Conservation (phyloP, 768 basidiomycete genomes). For the Mycena amicta region DNA sequence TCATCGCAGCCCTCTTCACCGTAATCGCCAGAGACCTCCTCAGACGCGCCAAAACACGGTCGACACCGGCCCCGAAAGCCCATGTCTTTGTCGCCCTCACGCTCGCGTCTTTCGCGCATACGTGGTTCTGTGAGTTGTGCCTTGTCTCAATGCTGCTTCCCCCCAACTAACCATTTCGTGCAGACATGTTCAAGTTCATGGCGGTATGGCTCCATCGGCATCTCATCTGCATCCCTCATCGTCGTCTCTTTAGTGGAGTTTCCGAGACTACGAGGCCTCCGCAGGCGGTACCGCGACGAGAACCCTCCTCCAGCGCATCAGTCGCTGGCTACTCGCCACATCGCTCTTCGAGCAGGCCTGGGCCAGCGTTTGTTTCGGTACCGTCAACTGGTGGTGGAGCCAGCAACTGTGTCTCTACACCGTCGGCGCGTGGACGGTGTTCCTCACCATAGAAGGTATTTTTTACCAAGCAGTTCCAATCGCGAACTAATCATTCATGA, state of each 20-base stretch:
- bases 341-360: slow-evolving; percentile 64
- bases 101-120: slow-evolving; percentile 40
- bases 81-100: slow-evolving; percentile 37
- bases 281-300: background rate
- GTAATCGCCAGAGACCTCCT: slow-evolving; percentile 18
- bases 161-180: too few species aligned
- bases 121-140: slow-evolving; percentile 53
- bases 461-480: too few species aligned
- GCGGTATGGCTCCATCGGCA: slow-evolving; percentile 28
- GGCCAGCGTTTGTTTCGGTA: slow-evolving; percentile 44
- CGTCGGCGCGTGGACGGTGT: slow-evolving; percentile 56
- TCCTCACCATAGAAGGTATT: slow-evolving; percentile 55
- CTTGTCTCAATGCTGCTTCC: too few species aligned
- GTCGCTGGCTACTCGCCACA: slow-evolving; percentile 56
- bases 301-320: slow-evolving; percentile 36
- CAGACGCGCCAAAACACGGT: slow-evolving; percentile 4
- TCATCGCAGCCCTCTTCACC: background rate
- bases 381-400: slow-evolving; percentile 71
- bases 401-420: slow-evolving; percentile 66
- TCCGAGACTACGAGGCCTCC: slow-evolving; percentile 42
- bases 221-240: background rate
- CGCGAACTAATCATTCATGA: too few species aligned
- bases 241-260: slow-evolving; percentile 52
- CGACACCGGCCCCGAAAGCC: slow-evolving; percentile 2
- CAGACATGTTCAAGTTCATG: slow-evolving; percentile 53